A percentile compares a stretch with the other conserved stretches of the same genome.
Conservation (phyloP, 2,329 filamentous ascomycete genomes). For the Verticillium albo-atrum region DNA sequence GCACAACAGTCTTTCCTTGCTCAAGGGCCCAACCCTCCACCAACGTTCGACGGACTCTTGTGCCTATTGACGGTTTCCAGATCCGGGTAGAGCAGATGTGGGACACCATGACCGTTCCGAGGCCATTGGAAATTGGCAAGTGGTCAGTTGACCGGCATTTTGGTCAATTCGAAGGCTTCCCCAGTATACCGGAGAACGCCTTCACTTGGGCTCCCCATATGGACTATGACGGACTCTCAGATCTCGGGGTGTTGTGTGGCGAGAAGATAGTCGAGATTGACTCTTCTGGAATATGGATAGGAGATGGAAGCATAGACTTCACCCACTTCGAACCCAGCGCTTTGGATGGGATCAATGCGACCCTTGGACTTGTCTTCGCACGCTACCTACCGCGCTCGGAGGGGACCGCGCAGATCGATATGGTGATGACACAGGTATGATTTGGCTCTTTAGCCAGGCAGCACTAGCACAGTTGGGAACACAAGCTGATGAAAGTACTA, state of each 20-base stretch:
- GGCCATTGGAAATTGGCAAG: not conserved
- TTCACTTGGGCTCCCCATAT: not conserved
- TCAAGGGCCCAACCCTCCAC: not conserved
- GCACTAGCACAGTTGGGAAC: not conserved
- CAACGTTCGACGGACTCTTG: not conserved
- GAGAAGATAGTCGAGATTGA: not conserved
- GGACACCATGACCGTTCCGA: not conserved
- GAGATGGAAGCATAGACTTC: not conserved
- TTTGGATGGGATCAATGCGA: not conserved
- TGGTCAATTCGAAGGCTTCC: not conserved
- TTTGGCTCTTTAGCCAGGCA: too few species aligned
- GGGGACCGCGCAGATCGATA: not conserved
- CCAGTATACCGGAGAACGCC: not conserved
- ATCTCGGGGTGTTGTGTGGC: not conserved
- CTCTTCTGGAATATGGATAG: not conserved
- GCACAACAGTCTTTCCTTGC: not conserved
- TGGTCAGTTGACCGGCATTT: not conserved
- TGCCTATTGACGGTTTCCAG: not conserved
- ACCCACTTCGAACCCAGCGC: not conserved
- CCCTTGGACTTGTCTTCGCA: not conserved
- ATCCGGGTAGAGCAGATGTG: not conserved
- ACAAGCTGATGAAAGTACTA: not conserved
- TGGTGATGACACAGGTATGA: not conserved
- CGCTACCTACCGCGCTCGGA: not conserved
- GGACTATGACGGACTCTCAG: not conserved